Percentiles rank a stretch among this genome's conserved stretches.
Conservation (phyloP, 805 yeast species). For the Candida sonorensis region DNA sequence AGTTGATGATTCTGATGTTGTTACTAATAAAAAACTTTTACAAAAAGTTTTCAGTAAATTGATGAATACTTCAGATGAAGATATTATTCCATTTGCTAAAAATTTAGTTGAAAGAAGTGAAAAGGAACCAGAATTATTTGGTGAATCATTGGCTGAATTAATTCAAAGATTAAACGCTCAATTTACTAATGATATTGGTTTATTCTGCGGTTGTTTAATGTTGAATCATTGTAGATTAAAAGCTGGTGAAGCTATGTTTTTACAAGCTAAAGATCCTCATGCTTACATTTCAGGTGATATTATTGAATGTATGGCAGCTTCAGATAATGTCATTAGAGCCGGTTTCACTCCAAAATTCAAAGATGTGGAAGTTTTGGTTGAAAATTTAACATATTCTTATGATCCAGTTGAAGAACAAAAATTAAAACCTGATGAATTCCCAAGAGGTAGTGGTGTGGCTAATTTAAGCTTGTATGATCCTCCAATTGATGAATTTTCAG, state of each 20-base stretch:
- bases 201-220: conserved; percentile 91
- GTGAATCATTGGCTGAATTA: conserved; percentile 57
- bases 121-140: conserved; percentile 51
- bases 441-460: conserved; percentile 62
- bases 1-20: conserved; percentile 37
- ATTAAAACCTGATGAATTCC: conserved; percentile 58
- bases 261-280: conserved; percentile 96
- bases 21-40: conserved; percentile 54
- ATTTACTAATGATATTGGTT: conserved; percentile 90
- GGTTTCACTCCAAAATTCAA: conserved; percentile 99
- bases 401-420: conserved; percentile 91
- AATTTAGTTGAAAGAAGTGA: conserved; percentile 60
- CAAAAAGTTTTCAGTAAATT: conserved; percentile 73
- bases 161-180: conserved; percentile 74
- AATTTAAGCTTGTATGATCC: conserved; percentile 75
- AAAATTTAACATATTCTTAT: conserved; percentile 83
- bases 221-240: conserved; percentile 79
- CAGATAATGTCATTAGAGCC: conserved; percentile 96
- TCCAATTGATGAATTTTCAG: conserved; percentile 94
- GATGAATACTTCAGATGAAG: conserved; percentile 73
- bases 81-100: conserved; percentile 51
- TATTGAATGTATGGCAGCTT: conserved; percentile 99
- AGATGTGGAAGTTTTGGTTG: conserved; percentile 85
- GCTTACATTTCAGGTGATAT: conserved; percentile 97
- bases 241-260: conserved; percentile 93